Evolutionary conservation across 75 land plant species (phyloP).

Genomic region (Cunninghamia lanceolata): DNA sequence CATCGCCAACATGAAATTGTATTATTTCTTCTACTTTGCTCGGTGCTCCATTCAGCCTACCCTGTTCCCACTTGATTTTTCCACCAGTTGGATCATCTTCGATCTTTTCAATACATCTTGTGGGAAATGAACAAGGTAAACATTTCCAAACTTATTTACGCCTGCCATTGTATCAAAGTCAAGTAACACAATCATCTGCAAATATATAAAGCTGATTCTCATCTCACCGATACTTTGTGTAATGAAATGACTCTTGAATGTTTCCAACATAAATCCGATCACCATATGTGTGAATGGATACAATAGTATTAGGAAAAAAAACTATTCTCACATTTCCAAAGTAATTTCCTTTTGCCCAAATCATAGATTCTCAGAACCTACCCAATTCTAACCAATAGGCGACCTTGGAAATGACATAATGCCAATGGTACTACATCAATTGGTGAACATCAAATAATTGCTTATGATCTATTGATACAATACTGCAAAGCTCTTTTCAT

Average conservation of each 20-base stretch:
- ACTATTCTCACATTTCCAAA: too few species aligned
- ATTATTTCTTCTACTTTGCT: conserved; percentile 98
- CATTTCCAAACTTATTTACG: conserved; percentile 95
- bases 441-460: conserved; percentile 79
- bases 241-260: too few species aligned
- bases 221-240: conserved; percentile 89
- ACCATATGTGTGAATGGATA: too few species aligned
- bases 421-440: too few species aligned
- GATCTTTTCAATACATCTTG: conserved; percentile 99
- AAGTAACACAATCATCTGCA: conserved; percentile 91
- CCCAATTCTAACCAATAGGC: too few species aligned
- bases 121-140: conserved; percentile 89
- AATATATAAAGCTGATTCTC: conserved; percentile 97
- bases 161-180: conserved; percentile 99
- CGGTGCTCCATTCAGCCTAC: conserved; percentile 98
- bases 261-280: too few species aligned
- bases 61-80: too few species aligned
- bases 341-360: too few species aligned
- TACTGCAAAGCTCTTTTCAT: conserved; percentile 81
- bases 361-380: too few species aligned
- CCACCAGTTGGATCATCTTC: conserved; percentile 99
- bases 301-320: too few species aligned
- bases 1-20: conserved; percentile 96
- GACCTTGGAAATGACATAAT: too few species aligned
- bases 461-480: conserved; percentile 78